phyloP scores from a whole-genome alignment of 192 early-diverging fungal species.

The Powellomyces hirtus region DNA sequence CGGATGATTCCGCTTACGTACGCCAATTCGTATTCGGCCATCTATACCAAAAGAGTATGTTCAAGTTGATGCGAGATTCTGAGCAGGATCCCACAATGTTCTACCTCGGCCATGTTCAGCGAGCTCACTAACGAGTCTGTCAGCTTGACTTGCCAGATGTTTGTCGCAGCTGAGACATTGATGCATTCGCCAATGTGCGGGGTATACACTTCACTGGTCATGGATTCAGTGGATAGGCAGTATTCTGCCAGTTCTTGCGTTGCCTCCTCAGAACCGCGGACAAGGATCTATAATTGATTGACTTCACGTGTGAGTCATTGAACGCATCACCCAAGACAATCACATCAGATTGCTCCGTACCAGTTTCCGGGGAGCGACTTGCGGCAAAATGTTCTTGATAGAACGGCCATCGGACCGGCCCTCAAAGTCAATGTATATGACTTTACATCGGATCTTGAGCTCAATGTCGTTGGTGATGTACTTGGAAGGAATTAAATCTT shows the following conservation, averaged over 20 bases:
- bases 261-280: constrained; percentile 77
- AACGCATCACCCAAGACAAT: neutral
- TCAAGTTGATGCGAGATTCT: neutral
- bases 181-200: constrained; percentile 80
- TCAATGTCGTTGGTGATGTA: constrained; percentile 59
- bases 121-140: constrained; percentile 87
- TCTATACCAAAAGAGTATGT: constrained; percentile 22
- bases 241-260: constrained; percentile 65
- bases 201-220: constrained; percentile 83
- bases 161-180: constrained; percentile 85
- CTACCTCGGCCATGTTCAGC: constrained; percentile 69
- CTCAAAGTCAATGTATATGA: constrained; percentile 89
- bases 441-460: constrained; percentile 66
- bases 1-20: constrained; percentile 76
- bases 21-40: constrained; percentile 76
- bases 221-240: constrained; percentile 59
- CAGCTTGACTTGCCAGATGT: constrained; percentile 82
- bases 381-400: constrained; percentile 79
- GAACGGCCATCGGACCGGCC: constrained; percentile 86
- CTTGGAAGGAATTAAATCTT: constrained; percentile 76
- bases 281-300: constrained; percentile 52
- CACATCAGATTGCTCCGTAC: constrained; percentile 41
- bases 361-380: constrained; percentile 75
- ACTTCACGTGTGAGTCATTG: neutral
- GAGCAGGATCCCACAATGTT: neutral